Evolutionary conservation across 2,329 filamentous ascomycete genomes (phyloP).

Genomic region (Colletotrichum sojae): DNA sequence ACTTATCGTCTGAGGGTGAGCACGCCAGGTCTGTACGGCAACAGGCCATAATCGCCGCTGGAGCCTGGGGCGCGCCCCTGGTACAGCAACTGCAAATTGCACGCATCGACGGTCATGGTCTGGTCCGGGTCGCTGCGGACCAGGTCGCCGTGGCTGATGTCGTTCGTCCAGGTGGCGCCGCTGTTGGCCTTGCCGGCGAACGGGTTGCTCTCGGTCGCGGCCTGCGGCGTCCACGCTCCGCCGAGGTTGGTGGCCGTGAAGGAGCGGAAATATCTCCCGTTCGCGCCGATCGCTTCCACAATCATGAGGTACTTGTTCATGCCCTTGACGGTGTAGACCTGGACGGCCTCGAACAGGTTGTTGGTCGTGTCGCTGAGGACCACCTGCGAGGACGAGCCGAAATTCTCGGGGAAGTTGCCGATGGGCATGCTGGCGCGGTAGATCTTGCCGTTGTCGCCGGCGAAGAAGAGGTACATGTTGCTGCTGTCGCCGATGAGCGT

Average conservation of each 20-base stretch:
- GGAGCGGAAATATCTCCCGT: conserved; percentile 76
- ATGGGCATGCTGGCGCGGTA: conserved; percentile 76
- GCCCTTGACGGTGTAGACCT: conserved; percentile 73
- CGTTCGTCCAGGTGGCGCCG: conserved; percentile 75
- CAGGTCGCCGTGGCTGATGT: conserved; percentile 77
- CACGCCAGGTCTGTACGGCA: conserved; percentile 70
- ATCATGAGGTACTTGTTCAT: conserved; percentile 75
- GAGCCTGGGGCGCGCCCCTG: conserved; percentile 66
- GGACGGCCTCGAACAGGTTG: conserved; percentile 76
- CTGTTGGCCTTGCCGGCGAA: conserved; percentile 79
- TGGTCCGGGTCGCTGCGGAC: conserved; percentile 70
- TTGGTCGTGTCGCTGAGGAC: conserved; percentile 67
- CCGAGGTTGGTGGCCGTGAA: conserved; percentile 71
- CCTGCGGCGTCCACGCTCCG: conserved; percentile 72
- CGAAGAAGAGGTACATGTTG: conserved; percentile 78
- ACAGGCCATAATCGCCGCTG: conserved; percentile 61
- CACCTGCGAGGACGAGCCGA: conserved; percentile 65
- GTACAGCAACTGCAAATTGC: conserved; percentile 76
- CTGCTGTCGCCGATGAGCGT: conserved; percentile 72
- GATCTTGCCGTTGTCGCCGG: conserved; percentile 76
- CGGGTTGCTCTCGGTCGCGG: conserved; percentile 67
- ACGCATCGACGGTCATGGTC: conserved; percentile 74
- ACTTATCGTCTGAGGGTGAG: conserved; percentile 55
- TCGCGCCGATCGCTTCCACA: conserved; percentile 72
- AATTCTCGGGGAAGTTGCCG: conserved; percentile 71